Evolutionary conservation across 140 eudicot species (phyloP).

Genomic region (Anethum foeniculum): DNA sequence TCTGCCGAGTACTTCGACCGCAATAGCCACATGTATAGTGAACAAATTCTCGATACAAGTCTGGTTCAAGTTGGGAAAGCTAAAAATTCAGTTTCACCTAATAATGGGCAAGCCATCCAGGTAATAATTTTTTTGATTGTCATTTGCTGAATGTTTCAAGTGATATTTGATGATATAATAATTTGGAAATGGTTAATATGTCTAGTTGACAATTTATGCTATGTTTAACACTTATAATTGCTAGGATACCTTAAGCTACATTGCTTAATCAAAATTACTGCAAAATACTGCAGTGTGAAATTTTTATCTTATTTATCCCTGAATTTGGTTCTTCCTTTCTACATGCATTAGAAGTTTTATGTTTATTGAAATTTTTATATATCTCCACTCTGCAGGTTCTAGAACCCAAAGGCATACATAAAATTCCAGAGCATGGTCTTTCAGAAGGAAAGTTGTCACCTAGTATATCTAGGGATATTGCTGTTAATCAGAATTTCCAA

Average conservation of each 20-base stretch:
- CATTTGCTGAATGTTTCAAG: not conserved
- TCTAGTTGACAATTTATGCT: not conserved
- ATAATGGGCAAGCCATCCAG: constrained; percentile 26
- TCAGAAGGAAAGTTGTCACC: constrained; percentile 13
- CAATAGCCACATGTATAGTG: not conserved
- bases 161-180: not conserved
- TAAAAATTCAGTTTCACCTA: constrained; percentile 12
- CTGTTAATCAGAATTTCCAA: constrained; percentile 34
- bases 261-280: not conserved
- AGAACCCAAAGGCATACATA: constrained; percentile 15
- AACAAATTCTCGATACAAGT: constrained; percentile 8
- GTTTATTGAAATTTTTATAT: not conserved
- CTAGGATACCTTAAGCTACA: not conserved
- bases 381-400: constrained; percentile 22
- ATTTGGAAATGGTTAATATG: not conserved
- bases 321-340: not conserved
- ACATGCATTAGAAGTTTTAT: not conserved
- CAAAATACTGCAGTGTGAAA: not conserved
- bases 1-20: not conserved
- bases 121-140: constrained; percentile 19
- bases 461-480: constrained; percentile 34
- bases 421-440: constrained; percentile 15
- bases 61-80: constrained; percentile 11
- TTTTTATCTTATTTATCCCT: not conserved
- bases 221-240: not conserved